Base-by-base conservation (phyloP, 2,329 filamentous ascomycete species). In the Cordyceps pruinosa region DNA sequence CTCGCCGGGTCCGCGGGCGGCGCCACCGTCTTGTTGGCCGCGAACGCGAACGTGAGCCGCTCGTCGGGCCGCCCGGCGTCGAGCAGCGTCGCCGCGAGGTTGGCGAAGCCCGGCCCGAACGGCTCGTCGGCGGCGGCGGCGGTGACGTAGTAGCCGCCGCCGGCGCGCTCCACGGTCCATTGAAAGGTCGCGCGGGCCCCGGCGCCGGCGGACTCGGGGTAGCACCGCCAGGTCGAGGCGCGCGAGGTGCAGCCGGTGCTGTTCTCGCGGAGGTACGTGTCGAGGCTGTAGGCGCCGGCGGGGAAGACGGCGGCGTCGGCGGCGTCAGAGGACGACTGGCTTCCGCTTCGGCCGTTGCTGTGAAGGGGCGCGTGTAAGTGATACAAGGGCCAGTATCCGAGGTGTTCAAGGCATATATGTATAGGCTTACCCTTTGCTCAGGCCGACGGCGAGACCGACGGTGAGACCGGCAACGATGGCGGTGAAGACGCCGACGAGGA, bases 221-320 rank as follows among this genome's bases (percentile, higher is more conserved):
- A 81, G 72, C 86, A 89, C 56, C 74, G 74, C 82, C 85, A 89
- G 1, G 83, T 83, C 5, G 74, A 70, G 0, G 79, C 61, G 62
- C 82, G 78, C 15, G 79, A 76, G 1, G 83, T 85, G 69, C 86
- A 89, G 49, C 74, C 74, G 7, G 81, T 78, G 17, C 72, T 70
- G 2, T 78, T 70, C 5, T 73, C 78, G 50, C 76, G 73, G 39
- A 89, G 79, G 58, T 79, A 79, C 23, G 83, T 83, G 7, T 78
- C 73, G 62, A 89, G 75, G 37, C 79, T 74, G 68, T 83, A 88
- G n/a, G 80, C 77, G 6, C 86, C 86, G 1, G 79, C 71, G 1
- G 86, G 86, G 63, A 87, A 87, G 21, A 65, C 57, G 12, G 61
- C 26, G 4, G 53, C 44, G 19, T 61, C 41, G 4, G 60, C 50